These are phyloP conservation scores for Synchytrium microbalum DNA, from an alignment of 371 early-diverging fungal species.

Conservation along the genomic window DNA sequence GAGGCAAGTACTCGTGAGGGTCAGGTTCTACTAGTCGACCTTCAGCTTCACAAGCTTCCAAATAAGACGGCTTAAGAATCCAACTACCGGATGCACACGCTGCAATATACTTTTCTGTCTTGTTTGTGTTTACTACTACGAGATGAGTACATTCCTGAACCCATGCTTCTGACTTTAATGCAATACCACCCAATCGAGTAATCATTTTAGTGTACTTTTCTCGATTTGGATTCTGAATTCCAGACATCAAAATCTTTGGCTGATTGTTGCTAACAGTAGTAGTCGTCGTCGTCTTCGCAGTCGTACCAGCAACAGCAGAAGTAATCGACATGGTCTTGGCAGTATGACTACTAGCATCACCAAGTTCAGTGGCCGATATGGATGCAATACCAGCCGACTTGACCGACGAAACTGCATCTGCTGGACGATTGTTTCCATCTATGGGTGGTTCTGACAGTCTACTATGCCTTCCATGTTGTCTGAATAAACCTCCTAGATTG, in stretches of 20 bases:
- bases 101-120: conserved; percentile 32
- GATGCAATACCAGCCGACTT: too few relatives aligned
- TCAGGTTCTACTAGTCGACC: neutral
- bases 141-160: conserved; percentile 28
- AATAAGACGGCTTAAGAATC: too few relatives aligned
- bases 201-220: conserved; percentile 5
- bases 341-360: too few relatives aligned
- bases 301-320: too few relatives aligned
- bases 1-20: neutral
- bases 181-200: conserved; percentile 20
- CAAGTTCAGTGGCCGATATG: too few relatives aligned
- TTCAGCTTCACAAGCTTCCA: neutral
- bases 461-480: too few relatives aligned
- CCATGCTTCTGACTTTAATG: conserved; percentile 21
- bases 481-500: too few relatives aligned
- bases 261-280: neutral
- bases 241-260: conserved; percentile 21
- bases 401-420: too few relatives aligned
- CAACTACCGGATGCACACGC: conserved; percentile 28
- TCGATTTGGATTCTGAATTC: conserved; percentile 12
- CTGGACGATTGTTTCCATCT: too few relatives aligned
- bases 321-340: too few relatives aligned
- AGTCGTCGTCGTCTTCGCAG: too few relatives aligned
- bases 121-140: conserved; percentile 15
- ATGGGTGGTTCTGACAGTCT: too few relatives aligned